These are phyloP conservation scores for Annulohypoxylon stygium DNA, from an alignment of 495 filamentous ascomycete genomes.

Conservation along the genomic window DNA sequence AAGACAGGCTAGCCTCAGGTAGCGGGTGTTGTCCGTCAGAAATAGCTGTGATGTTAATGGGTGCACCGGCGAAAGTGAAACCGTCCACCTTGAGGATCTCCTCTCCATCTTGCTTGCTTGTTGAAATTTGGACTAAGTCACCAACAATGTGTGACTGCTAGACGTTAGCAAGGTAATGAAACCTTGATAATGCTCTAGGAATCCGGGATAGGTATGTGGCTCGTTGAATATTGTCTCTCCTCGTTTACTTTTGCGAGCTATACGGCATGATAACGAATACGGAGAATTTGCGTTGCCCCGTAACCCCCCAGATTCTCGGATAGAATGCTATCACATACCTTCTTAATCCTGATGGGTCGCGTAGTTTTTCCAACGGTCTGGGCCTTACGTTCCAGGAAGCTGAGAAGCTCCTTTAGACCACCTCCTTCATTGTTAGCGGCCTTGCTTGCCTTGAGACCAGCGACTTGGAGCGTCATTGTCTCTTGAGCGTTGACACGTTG, in stretches of 20 bases:
- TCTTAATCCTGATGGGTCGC: slow-evolving; percentile 76
- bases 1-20: slow-evolving; percentile 49
- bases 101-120: slow-evolving; percentile 71
- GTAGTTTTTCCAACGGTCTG: slow-evolving; percentile 66
- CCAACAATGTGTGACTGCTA: slow-evolving; percentile 77
- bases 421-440: slow-evolving; percentile 76
- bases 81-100: slow-evolving; percentile 73
- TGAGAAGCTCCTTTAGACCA: slow-evolving; percentile 75
- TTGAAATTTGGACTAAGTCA: slow-evolving; percentile 74
- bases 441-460: slow-evolving; percentile 82
- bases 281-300: slow-evolving; percentile 54
- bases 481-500: slow-evolving; percentile 31
- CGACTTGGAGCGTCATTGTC: slow-evolving; percentile 65
- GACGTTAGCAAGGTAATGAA: slow-evolving; percentile 78
- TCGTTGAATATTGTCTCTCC: slow-evolving; percentile 59
- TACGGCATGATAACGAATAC: slow-evolving; percentile 65
- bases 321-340: slow-evolving; percentile 76
- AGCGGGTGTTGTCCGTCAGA: slow-evolving; percentile 47
- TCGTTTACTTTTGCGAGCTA: slow-evolving; percentile 59
- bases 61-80: slow-evolving; percentile 73
- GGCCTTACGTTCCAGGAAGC: slow-evolving; percentile 87
- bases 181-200: slow-evolving; percentile 62
- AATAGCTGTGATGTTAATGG: slow-evolving; percentile 65
- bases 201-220: slow-evolving; percentile 53
- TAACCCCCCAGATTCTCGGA: slow-evolving; percentile 58